These are phyloP conservation scores for Curvularia spicifera DNA, from an alignment of 2,329 filamentous ascomycete species.

Conservation along the genomic window DNA sequence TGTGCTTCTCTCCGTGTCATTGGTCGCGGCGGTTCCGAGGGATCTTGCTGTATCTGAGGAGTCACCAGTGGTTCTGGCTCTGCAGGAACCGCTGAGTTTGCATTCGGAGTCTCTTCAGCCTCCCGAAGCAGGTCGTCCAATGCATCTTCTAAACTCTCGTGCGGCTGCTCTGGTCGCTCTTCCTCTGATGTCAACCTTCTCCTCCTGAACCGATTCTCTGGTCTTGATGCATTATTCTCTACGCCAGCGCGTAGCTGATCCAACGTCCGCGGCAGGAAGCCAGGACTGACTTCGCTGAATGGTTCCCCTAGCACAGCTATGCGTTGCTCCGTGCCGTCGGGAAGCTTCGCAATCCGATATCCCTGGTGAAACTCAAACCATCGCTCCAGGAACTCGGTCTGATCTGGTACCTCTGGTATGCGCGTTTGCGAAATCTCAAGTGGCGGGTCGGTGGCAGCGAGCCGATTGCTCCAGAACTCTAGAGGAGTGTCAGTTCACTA, in stretches of 20 bases:
- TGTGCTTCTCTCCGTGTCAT: constrained; percentile 26
- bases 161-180: constrained; percentile 30
- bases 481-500: constrained; percentile 11
- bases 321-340: constrained; percentile 54
- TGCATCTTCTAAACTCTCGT: constrained; percentile 44
- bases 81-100: neutral
- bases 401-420: constrained; percentile 56
- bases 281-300: constrained; percentile 55
- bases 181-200: constrained; percentile 33
- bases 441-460: constrained; percentile 51
- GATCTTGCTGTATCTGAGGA: constrained; percentile 11
- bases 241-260: constrained; percentile 51
- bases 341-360: constrained; percentile 49
- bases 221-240: constrained; percentile 37
- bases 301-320: constrained; percentile 57
- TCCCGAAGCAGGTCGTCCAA: constrained; percentile 44
- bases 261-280: constrained; percentile 55
- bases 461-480: constrained; percentile 58
- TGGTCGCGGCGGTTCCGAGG: constrained; percentile 18
- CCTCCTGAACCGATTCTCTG: constrained; percentile 40
- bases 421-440: constrained; percentile 53
- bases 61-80: constrained; percentile 7
- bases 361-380: constrained; percentile 60
- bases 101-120: constrained; percentile 29
- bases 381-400: constrained; percentile 53